These are phyloP conservation scores for Papiliotrema flavescens DNA, from an alignment of 1,284 basidiomycete species.

Conservation along the genomic window DNA sequence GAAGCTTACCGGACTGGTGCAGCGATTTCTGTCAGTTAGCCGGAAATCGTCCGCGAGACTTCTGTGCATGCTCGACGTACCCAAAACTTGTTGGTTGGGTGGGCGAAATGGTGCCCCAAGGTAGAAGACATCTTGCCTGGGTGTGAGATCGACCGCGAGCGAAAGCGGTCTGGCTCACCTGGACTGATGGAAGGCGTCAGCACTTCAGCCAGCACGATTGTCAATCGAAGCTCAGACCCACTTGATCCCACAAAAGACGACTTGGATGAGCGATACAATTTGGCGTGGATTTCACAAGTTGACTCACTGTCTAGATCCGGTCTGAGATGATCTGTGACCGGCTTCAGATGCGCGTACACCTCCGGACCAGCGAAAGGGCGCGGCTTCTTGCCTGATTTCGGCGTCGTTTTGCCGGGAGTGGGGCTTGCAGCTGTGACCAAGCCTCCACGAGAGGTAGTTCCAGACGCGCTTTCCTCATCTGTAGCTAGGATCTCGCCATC, in stretches of 20 bases:
- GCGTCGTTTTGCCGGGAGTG: neutral
- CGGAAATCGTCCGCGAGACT: neutral
- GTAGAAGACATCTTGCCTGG: slow-evolving; percentile 61
- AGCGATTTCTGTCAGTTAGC: slow-evolving; percentile 51
- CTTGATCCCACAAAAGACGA: slow-evolving; percentile 67
- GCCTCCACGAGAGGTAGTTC: no score
- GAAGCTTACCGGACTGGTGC: slow-evolving; percentile 53
- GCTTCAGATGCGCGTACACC: slow-evolving; percentile 41
- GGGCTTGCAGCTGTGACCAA: neutral
- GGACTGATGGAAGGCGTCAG: neutral
- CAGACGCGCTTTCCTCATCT: no score
- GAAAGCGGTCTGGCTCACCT: neutral
- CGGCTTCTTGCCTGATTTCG: slow-evolving; percentile 22
- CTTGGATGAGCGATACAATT: slow-evolving; percentile 38
- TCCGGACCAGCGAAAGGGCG: slow-evolving; percentile 42
- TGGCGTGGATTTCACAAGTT: neutral
- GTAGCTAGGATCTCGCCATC: neutral
- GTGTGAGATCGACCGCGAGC: slow-evolving; percentile 36
- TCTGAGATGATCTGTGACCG: slow-evolving; percentile 44
- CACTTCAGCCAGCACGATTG: neutral
- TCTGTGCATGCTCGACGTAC: slow-evolving; percentile 10
- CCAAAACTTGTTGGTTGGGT: slow-evolving; percentile 60
- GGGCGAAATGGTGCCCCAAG: slow-evolving; percentile 67
- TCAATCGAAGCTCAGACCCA: slow-evolving; percentile 34
- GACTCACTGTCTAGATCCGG: slow-evolving; percentile 53